Evolutionary conservation across 345 rosid species (phyloP).

Genomic region (Arabidopsis thaliana): TAIR10.1 NC_003074.8:2502001-2502500

Average conservation of each 20-base stretch:
- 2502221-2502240: too few species aligned
- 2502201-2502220: too few species aligned
- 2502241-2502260: too few species aligned
- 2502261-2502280: neutral
- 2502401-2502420: slow-evolving; percentile 44
- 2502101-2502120: slow-evolving; percentile 56
- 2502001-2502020: slow-evolving; percentile 45
- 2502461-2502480: slow-evolving; percentile 37
- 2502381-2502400: slow-evolving; percentile 49
- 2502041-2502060: slow-evolving; percentile 52
- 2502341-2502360: neutral
- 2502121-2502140: slow-evolving; percentile 57
- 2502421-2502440: slow-evolving; percentile 39
- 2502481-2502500: slow-evolving; percentile 57
- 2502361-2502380: slow-evolving; percentile 45
- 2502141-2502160: slow-evolving; percentile 52
- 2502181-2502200: too few species aligned
- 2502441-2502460: slow-evolving; percentile 40
- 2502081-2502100: slow-evolving; percentile 49
- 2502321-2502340: too few species aligned
- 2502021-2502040: slow-evolving; percentile 48
- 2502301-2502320: too few species aligned
- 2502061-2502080: slow-evolving; percentile 54
- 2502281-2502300: too few species aligned
- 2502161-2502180: neutral